Evolutionary conservation across 805 yeast species (phyloP).

Genomic region (Tetrapisispora taiwanensis): DNA sequence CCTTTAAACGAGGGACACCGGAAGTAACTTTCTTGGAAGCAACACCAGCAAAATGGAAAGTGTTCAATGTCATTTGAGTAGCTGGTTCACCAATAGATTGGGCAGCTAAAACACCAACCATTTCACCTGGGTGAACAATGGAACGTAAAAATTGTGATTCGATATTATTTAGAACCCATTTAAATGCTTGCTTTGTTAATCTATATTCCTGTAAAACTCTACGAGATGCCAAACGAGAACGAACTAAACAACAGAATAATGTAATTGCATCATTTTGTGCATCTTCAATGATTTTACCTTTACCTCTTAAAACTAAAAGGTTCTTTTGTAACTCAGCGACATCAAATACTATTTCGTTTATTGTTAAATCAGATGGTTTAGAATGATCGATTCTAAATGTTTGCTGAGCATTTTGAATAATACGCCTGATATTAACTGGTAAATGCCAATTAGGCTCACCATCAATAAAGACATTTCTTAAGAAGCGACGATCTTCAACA

Average conservation of each 20-base stretch:
- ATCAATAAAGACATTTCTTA: constrained; percentile 78
- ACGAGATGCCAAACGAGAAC: constrained; percentile 86
- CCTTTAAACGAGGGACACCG: constrained; percentile 97
- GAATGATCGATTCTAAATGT: constrained; percentile 88
- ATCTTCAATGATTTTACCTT: constrained; percentile 57
- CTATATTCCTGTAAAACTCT: constrained; percentile 88
- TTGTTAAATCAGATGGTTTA: constrained; percentile 80
- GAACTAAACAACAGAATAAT: constrained; percentile 79
- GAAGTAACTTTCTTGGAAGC: constrained; percentile 91
- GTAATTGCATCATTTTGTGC: constrained; percentile 90
- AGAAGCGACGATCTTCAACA: constrained; percentile 60
- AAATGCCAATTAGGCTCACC: constrained; percentile 97
- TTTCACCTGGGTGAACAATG: constrained; percentile 92
- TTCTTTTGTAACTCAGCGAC: constrained; percentile 61
- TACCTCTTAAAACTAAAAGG: constrained; percentile 74
- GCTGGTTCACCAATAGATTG: constrained; percentile 98
- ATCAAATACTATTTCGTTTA: constrained; percentile 65
- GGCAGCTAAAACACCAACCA: constrained; percentile 97
- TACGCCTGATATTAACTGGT: constrained; percentile 94
- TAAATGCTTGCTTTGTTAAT: constrained; percentile 74
- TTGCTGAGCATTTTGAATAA: constrained; percentile 93
- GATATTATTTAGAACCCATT: constrained; percentile 92
- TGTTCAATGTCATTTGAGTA: constrained; percentile 93
- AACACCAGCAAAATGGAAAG: constrained; percentile 98
- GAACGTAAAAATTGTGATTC: constrained; percentile 90